Evolutionary conservation across 805 yeast species (phyloP), one percentile per base, ranked within the genome.

Genomic region (Candida maesae): DNA sequence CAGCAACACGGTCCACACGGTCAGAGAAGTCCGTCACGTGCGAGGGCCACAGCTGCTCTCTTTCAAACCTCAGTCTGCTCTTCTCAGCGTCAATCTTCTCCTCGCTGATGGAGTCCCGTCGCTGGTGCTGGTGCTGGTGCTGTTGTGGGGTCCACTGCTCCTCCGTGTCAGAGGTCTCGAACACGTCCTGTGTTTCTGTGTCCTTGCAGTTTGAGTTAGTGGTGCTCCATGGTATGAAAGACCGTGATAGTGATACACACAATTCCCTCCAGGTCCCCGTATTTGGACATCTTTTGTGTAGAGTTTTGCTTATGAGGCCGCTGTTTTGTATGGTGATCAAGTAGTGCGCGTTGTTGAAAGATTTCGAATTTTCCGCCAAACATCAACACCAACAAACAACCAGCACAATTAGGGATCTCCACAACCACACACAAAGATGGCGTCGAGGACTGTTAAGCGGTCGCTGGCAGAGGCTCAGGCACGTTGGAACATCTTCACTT

Each of bases 401-500:
- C 24, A 21, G 24, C 24, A 10, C 24, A 21, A 21, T 10, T n/a
- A n/a, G n/a, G n/a, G n/a, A n/a, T n/a, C n/a, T n/a, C n/a, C n/a
- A n/a, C n/a, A n/a, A n/a, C 24, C 24, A 21, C 24, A 8, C 24
- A 8, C 24, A 7, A 25, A 18, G 6, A 19, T 17, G 34, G 24
- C 21, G 5, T 11, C 16, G 6, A 17, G 21, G 14, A 13, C 24
- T 18, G 24, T 31, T 7, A 8, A 9, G 11, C 6, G 24, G 24
- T 18, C n/a, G 13, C 17, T 19, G 23, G 24, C 24, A 31, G 34
- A 17, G 15, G 24, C 24, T 14, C 34, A 31, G 21, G 6, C 23
- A 5, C n/a, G 19, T 33, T 67, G 47, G 50, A 68, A 67, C 44
- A 60, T 71, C 3, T 75, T 74, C 52, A 73, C 74, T 1, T 61